A percentile compares a stretch with the other conserved stretches of the same genome.
Evolutionary conservation across 2,329 filamentous ascomycete genomes (phyloP).

Genomic region (Aspergillus pseudoterreus): DNA sequence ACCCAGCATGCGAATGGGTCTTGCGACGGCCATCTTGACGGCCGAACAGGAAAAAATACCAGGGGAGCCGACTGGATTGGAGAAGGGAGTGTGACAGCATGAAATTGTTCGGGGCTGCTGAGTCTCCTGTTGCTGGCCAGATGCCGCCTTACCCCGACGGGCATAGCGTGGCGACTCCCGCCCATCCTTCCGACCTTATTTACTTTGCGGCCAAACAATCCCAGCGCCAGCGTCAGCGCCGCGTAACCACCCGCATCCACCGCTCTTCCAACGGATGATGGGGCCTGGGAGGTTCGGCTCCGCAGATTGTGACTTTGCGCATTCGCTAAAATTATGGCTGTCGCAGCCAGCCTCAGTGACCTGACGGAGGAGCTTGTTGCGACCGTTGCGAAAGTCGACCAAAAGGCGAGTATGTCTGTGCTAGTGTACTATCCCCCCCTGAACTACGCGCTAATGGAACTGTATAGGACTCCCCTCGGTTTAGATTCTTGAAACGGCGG

Average conservation of each 20-base stretch:
- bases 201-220: constrained; percentile 4
- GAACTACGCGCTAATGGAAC: constrained; percentile 1
- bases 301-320: background rate
- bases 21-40: constrained; percentile 71
- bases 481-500: constrained; percentile 27
- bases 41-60: constrained; percentile 15
- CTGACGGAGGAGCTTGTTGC: constrained; percentile 70
- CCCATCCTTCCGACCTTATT: background rate
- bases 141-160: constrained; percentile 21
- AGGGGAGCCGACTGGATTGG: background rate
- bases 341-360: constrained; percentile 60
- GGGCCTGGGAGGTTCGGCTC: background rate
- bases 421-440: background rate
- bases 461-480: constrained; percentile 26
- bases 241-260: constrained; percentile 8
- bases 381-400: constrained; percentile 50
- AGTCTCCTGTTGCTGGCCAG: constrained; percentile 1
- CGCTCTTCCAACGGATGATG: constrained; percentile 8
- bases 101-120: background rate
- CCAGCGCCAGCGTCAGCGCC: constrained; percentile 15
- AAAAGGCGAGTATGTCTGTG: constrained; percentile 42
- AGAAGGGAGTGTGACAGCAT: background rate
- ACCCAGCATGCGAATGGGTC: constrained; percentile 76
- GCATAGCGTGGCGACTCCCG: constrained; percentile 19
- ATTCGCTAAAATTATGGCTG: constrained; percentile 56